Conservation (phyloP, 1,139 yeast genomes). For the Pichia sp. region DNA sequence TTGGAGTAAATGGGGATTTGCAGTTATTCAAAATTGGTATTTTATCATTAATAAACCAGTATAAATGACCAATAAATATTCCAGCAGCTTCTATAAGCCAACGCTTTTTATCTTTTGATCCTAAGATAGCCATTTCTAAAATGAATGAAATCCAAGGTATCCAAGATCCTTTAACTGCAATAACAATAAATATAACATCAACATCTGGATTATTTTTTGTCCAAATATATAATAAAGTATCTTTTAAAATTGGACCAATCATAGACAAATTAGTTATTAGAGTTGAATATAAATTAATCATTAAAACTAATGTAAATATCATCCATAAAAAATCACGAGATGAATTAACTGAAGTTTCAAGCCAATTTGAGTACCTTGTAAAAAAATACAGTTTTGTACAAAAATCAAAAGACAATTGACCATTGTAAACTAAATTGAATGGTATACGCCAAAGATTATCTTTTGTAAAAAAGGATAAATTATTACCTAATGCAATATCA, state of each 20-base stretch:
- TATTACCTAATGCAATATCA: conserved; percentile 17
- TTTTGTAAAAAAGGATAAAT: neutral
- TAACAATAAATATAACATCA: conserved; percentile 22
- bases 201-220: conserved; percentile 38
- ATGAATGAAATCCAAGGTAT: conserved; percentile 34
- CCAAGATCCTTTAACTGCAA: conserved; percentile 21
- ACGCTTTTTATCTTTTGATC: conserved; percentile 1
- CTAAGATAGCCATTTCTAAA: conserved; percentile 10
- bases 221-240: conserved; percentile 39
- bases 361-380: conserved; percentile 34
- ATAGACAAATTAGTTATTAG: conserved; percentile 29
- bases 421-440: conserved; percentile 30
- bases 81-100: conserved; percentile 32
- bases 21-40: conserved; percentile 35
- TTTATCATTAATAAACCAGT: conserved; percentile 38
- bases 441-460: conserved; percentile 8
- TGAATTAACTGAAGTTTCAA: conserved; percentile 35
- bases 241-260: conserved; percentile 34
- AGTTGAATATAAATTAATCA: conserved; percentile 30
- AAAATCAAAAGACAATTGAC: conserved; percentile 34
- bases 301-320: conserved; percentile 28
- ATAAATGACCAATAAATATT: conserved; percentile 38
- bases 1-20: conserved; percentile 23
- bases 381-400: conserved; percentile 34
- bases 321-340: conserved; percentile 38